Base-by-base conservation (phyloP, 1,284 basidiomycete species). In the Leccinum brunneo-olivaceum region DNA sequence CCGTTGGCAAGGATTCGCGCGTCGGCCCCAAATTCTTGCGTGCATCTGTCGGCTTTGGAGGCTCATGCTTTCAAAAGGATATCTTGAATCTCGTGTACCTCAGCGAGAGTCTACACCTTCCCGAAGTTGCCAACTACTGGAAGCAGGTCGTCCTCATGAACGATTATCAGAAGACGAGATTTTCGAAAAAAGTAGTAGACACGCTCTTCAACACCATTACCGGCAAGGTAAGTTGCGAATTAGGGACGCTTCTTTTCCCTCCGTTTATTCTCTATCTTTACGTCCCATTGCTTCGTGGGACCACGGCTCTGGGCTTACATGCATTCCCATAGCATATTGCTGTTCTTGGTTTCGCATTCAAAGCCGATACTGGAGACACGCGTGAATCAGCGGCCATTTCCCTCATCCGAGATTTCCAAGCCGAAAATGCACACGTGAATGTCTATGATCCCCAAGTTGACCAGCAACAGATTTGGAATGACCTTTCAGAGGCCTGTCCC, bases 61-160 rank as follows among this genome's bases (percentile, higher is more conserved):
- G 95, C 27, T 93, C 89, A 28, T 99, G 96, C 72, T 99, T 99
- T 88, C 93, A 97, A 71, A 96, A 96, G 69, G 95, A 98, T 65
- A 98, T 98, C 63, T 81, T 98, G 58, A 99, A 98, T 74, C 74
- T 99, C 48, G 95, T 98, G 41, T 99, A 99, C 72, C 79, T 97
- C 30, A 88, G 83, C 62, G 93, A 98, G 73, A 91, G 85, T 52
- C 72, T 94, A 48, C 90, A 97, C 67, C 74, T 99, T 43, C 91
- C 92, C 37, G 90, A 96, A 67, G 95, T 99, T n/a, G 94, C 94
- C 35, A 88, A 85, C 32, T 99, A 99, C 76, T 99, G 95, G 95
- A 77, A 78, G 41, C 87, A 92, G 64, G 91, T 97, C 36, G 90
- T 94, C 33, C 84, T 90, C 58, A 87, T 96, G 86, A 96, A 96